Percentiles rank a stretch among this genome's conserved stretches.
Conservation (phyloP, 768 basidiomycete species). For the Xanthoconium purpureum region DNA sequence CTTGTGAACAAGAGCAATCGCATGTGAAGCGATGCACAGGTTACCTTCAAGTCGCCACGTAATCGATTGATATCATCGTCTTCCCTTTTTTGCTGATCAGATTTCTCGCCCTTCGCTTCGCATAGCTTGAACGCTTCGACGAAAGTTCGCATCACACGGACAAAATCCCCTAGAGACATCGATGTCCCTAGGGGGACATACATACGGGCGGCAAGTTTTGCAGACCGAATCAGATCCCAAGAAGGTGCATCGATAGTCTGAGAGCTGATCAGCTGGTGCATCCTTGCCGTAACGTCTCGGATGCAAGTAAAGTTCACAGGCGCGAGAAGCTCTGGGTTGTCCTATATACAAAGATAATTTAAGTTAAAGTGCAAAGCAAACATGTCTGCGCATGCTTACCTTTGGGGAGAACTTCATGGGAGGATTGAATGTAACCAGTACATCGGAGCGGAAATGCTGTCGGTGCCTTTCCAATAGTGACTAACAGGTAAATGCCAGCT, state of each 20-base stretch:
- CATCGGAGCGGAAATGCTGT: conserved; percentile 85
- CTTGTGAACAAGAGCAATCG: background rate
- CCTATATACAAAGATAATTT: conserved; percentile 44
- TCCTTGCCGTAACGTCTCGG: conserved; percentile 53
- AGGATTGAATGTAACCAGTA: conserved; percentile 76
- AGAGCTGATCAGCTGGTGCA: conserved; percentile 67
- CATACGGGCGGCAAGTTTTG: conserved; percentile 74
- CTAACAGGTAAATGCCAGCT: background rate
- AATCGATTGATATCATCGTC: conserved; percentile 34
- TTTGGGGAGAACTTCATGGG: conserved; percentile 65
- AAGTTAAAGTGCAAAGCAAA: background rate
- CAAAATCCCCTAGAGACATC: conserved; percentile 83
- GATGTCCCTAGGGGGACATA: conserved; percentile 86
- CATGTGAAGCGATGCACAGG: background rate
- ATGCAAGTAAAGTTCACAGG: conserved; percentile 65
- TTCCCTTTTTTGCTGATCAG: conserved; percentile 22
- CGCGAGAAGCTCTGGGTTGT: conserved; percentile 66
- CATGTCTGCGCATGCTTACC: conserved; percentile 31
- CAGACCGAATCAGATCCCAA: conserved; percentile 73
- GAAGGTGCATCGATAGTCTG: conserved; percentile 84
- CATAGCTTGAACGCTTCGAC: conserved; percentile 68
- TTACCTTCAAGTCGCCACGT: conserved; percentile 60
- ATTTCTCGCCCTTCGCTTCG: conserved; percentile 27
- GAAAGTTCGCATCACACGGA: conserved; percentile 71
- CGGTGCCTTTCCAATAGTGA: conserved; percentile 54